Base-by-base conservation (phyloP, 1,139 yeast species). In the Yamadazyma taylorii region DNA sequence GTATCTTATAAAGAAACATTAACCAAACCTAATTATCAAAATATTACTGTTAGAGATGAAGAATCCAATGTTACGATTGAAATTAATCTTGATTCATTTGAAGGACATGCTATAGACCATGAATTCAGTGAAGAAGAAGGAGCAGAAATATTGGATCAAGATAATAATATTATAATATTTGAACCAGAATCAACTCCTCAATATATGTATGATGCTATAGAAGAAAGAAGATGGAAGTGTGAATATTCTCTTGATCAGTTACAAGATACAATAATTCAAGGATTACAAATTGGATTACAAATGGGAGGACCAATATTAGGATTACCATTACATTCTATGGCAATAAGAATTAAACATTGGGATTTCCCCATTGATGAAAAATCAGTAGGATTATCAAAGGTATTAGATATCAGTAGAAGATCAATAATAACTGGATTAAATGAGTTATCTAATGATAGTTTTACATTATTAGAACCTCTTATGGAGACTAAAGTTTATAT, bases 1-100 rank as follows among this genome's bases (percentile, higher is more conserved):
- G 96, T 92, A 7, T 84, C 97, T 0, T 90, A 85, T 55, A 88
- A 87, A 53, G 98, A 92, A 58, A 78, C 94, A 0, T 56, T 85
- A 7, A 45, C 55, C 6, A 51, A 46, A 19, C 52, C 66, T 23
- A 42, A 35, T 12, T 28, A 36, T 31, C 30, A 42, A 17, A 15
- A 32, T 4, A 24, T 39, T 13, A 33, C 21, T 28, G 12, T 36
- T 9, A 24, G 2, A 3, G 52, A 47, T 24, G 58, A 56, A 11
- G 51, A 38, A 10, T 31, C 45, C 13, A 37, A 36, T 11, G 41
- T 54, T 1, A 51, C 52, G 6, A 66, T 77, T 6, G 61, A 60
- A 4, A 45, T 85, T 1, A 58, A 67, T 2, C 51, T 85, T 29
- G 80, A 75, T 32, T 78, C 85, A 1, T 69, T 73, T 45, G 80